Evolutionary conservation across 1,139 yeast genomes (phyloP), one percentile per base, ranked within the genome.

Genomic region (Nakaseomyces bracarensis): DNA sequence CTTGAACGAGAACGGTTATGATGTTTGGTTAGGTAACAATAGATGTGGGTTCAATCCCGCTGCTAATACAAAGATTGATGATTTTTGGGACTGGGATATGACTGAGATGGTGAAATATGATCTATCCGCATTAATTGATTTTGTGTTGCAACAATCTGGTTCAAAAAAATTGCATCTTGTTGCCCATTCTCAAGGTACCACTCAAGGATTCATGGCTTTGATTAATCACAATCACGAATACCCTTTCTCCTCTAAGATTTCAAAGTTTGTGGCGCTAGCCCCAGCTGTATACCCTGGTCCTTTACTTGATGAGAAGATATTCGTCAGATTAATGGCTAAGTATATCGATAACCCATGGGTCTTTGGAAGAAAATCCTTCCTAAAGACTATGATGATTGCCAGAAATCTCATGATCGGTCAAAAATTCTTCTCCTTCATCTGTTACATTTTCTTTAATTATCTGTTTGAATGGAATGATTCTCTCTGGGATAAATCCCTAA

Each of bases 21-120:
- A 91, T 53, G 91, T 91, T 1, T 91, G 97, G 96, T 63, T 91
- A 43, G 97, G 96, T 1, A 87, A 89, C 57, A 89, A 89, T 58
- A 67, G 98, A 46, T 79, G 95, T 48, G 93, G 95, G 26, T 85
- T 87, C 59, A 51, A 47, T 46, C 68, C 60, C 65, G 21, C 27
- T 9, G 14, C 31, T 4, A 45, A 40, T 10, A 69, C 46, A 45
- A 66, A 63, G 46, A 67, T 52, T 51, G 75, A 77, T 66, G 75
- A 69, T 45, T 64, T 66, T 63, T 82, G 93, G 94, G 77, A 83
- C 51, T 91, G 98, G 98, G 89, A 85, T 53, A 74, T 89, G 40
- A 64, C 72, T 18, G 91, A 83, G 42, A 75, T 91, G 78, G 93
- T 91, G 0, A 71, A 71, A 46, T 74, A 69, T 49, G 98, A 91